phyloP scores from a whole-genome alignment of 1,284 basidiomycete genomes.

The Marasmius tenuissimus region DNA sequence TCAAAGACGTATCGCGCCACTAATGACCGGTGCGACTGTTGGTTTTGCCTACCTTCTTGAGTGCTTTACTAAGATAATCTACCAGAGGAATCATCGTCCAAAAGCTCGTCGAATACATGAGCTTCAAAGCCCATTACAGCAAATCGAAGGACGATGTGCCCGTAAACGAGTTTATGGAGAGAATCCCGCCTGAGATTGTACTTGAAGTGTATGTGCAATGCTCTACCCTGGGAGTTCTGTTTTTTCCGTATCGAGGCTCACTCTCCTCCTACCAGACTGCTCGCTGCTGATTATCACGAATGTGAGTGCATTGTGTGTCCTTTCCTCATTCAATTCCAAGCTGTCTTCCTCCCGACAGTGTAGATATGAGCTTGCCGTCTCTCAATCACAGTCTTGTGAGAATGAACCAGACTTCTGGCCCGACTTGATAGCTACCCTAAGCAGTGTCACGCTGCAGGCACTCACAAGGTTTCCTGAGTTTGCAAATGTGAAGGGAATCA shows the following conservation, averaged over 20 bases:
- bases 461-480: too few species aligned
- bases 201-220: slow-evolving; percentile 70
- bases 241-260: too few species aligned
- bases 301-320: slow-evolving; percentile 32
- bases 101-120: slow-evolving; percentile 81
- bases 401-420: too few species aligned
- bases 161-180: slow-evolving; percentile 67
- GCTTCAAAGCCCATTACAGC: slow-evolving; percentile 74
- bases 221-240: background rate
- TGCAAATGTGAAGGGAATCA: background rate
- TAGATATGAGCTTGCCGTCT: background rate
- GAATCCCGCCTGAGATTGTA: slow-evolving; percentile 78
- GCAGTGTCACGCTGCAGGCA: too few species aligned
- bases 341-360: background rate
- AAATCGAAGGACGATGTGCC: slow-evolving; percentile 71
- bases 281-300: slow-evolving; percentile 77
- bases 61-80: background rate
- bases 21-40: slow-evolving; percentile 31
- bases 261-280: slow-evolving; percentile 4
- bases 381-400: background rate
- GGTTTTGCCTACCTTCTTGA: slow-evolving; percentile 25
- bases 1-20: slow-evolving; percentile 46
- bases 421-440: too few species aligned
- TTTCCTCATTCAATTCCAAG: background rate
- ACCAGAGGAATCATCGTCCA: slow-evolving; percentile 73